Conservation (phyloP, 495 filamentous ascomycete species). For the Pseudoneurospora amorphoporcata region DNA sequence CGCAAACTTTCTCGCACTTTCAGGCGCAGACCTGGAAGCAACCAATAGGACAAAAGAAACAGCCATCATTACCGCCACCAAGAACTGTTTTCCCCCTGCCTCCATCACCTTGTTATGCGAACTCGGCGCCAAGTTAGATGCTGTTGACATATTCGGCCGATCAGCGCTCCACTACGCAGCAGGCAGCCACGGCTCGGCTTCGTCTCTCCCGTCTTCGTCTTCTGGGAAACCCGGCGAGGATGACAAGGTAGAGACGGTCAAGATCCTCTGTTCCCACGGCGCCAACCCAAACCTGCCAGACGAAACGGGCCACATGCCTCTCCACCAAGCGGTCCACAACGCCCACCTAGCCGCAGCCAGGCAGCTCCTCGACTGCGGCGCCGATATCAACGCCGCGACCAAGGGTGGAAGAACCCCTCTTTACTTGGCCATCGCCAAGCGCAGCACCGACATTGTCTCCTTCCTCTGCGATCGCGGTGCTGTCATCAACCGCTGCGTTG, state of each 20-base stretch:
- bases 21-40: conserved; percentile 9
- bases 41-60: conserved; percentile 4
- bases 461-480: conserved; percentile 18
- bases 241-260: conserved; percentile 14
- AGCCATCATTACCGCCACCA: conserved; percentile 17
- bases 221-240: conserved; percentile 5
- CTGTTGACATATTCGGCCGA: conserved; percentile 15
- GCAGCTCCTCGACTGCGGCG: conserved; percentile 20
- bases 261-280: conserved; percentile 14
- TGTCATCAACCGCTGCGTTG: conserved; percentile 12
- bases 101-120: conserved; percentile 19
- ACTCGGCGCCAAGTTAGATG: conserved; percentile 11
- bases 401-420: conserved; percentile 13
- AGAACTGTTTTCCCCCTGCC: conserved; percentile 14
- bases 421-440: conserved; percentile 16
- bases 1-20: conserved; percentile 7
- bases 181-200: neutral
- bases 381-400: conserved; percentile 13
- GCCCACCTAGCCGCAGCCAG: conserved; percentile 5
- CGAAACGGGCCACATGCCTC: conserved; percentile 14
- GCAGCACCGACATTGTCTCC: conserved; percentile 10
- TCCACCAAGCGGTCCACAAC: conserved; percentile 15
- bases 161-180: conserved; percentile 21
- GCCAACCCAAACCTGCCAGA: conserved; percentile 14
- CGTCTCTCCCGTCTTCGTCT: neutral